Base-by-base conservation (phyloP, 1,284 basidiomycete genomes). In the Binderoboletus segoi region DNA sequence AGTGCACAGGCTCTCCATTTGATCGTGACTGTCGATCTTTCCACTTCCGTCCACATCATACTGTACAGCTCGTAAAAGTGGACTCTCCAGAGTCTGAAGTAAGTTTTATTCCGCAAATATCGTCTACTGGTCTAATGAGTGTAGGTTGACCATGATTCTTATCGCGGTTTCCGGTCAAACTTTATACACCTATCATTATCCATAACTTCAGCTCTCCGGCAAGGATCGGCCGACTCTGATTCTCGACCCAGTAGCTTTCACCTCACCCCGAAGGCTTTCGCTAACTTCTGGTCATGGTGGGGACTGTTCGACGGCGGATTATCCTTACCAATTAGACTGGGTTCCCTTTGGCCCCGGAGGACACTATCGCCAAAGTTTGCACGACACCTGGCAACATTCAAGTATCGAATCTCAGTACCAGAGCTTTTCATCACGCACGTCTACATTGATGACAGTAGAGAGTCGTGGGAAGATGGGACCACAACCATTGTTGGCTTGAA, bases 211-310 rank as follows among this genome's bases (percentile, higher is more conserved):
- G 87, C 84, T 5, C 64, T 63, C 66, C 56, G 70, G 61, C 62
- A 55, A 63, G 72, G 64, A 68, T 61, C 57, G 61, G 52, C 61
- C 51, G 56, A 58, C 33, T 46, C 47, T 28, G 37, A 48, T 51
- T 58, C 24, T 53, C 65, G 35, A 58, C 72, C 79, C 4, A 98
- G 91, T 74, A 93, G 85, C 66, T 77, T 98, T 56, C 92, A 98
- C 74, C 83, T 98, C 40, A 93, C 89, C 3, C 94, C 96, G 0
- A 88, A 91, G 63, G 82, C 87, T 1, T 96, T 95, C 67, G 82
- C 92, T 6, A 93, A 96, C 71, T 98, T 99, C 75, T 94, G 89
- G 83, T 82, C 89, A 1, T 98, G 96, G 96, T 96, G 91, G 84
- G 78, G 78, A 37, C 77, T 96, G 12, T 98, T 98, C 70, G 89